Base-by-base conservation (phyloP, 306 rosid species). In the Oemleria cerasiformis region DNA sequence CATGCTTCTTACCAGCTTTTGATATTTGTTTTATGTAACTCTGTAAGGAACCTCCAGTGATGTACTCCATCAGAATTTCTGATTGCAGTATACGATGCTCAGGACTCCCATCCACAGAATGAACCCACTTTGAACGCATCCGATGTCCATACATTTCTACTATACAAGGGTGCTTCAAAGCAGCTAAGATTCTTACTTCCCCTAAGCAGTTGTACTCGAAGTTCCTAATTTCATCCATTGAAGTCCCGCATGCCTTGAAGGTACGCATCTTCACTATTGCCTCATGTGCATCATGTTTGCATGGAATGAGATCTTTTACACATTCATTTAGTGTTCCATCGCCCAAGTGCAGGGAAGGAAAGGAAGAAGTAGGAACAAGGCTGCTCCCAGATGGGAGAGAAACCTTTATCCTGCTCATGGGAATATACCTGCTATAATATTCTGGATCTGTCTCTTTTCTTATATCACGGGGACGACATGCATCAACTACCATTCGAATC, bases 401-500 rank as follows among this genome's bases (percentile, higher is more conserved):
- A 69, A 82, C 70, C 72, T 43, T 67, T 57, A 70, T 79, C 65
- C 92, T 90, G 78, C 79, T 75, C 25, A 88, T 96, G 65, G 98
- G 98, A 64, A 90, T 82, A 45, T 90, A 93, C 90, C 98, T 87
- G 87, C 86, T 88, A 84, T 77, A 84, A 77, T 75, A 90, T 76
- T 93, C 98, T 1, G 88, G 86, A 73, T 93, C 94, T 50, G 80
- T 83, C 82, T 90, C 98, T 73, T 87, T 94, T 84, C 97, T 87
- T 61, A 88, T 91, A 79, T 93, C 97, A 79, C 84, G 91, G 9
- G 98, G 98, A 73, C 88, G 96, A 57, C 98, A 93, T 21, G 98
- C 97, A 86, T 93, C 98, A 86, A 93, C 90, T 50, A 93, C 77
- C 97, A 93, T 93, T 60, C 96, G 96, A 83, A 93, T 90, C 86